Evolutionary conservation across 2,329 filamentous ascomycete genomes (phyloP).

Genomic region (Talaromyces albobiverticillius): DNA sequence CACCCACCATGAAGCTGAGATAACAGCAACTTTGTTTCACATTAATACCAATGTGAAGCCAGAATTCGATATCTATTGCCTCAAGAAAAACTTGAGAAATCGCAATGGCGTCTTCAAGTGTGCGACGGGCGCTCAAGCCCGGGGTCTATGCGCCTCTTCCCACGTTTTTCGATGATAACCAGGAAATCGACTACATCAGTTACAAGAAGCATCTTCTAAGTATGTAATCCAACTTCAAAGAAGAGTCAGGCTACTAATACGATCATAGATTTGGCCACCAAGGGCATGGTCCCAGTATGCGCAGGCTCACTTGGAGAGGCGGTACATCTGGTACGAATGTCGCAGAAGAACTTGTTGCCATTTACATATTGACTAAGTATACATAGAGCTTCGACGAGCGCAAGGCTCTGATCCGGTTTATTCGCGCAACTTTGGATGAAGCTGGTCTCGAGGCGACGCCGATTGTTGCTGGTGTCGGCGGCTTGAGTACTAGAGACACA

Average conservation of each 20-base stretch:
- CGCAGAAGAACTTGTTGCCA: no score
- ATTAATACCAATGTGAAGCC: no score
- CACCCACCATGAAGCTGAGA: not conserved
- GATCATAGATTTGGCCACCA: not conserved
- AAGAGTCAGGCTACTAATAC: not conserved
- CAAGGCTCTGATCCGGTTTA: constrained; percentile 20
- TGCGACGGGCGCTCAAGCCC: constrained; percentile 13
- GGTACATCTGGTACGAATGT: constrained; percentile 21
- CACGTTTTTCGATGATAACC: constrained; percentile 20
- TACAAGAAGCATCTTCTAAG: constrained; percentile 23
- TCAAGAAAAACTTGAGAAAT: no score
- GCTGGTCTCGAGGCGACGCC: constrained; percentile 19
- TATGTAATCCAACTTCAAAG: not conserved
- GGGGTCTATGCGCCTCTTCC: constrained; percentile 20
- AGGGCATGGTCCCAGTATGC: constrained; percentile 21
- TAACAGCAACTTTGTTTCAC: no score
- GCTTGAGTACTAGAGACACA: constrained; percentile 23
- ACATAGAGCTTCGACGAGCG: constrained; percentile 20
- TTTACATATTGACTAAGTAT: not conserved
- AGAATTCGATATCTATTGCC: no score
- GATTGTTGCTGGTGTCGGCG: constrained; percentile 23
- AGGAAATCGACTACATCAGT: constrained; percentile 22
- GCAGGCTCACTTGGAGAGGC: constrained; percentile 24
- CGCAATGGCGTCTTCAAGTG: constrained; percentile 3
- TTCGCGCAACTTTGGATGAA: constrained; percentile 20